These are phyloP conservation scores for Fonsecaea monophora DNA, from an alignment of 2,329 filamentous ascomycete species.

Conservation along the genomic window DNA sequence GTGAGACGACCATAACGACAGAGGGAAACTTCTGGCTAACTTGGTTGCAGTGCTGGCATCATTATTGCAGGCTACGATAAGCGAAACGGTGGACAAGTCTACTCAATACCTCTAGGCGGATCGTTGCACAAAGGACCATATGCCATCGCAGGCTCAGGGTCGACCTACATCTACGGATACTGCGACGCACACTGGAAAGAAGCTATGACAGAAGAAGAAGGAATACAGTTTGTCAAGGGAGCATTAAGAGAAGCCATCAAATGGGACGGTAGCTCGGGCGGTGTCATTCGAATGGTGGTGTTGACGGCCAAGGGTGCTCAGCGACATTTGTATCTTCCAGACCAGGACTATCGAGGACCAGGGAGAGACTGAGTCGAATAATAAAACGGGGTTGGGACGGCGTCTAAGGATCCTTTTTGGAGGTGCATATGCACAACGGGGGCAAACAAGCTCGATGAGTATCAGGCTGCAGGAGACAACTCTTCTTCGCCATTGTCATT, in stretches of 20 bases:
- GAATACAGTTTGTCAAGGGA: slow-evolving; percentile 90
- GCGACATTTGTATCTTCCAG: slow-evolving; percentile 93
- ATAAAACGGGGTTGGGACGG: slow-evolving; percentile 12
- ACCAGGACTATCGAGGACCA: slow-evolving; percentile 82
- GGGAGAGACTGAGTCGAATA: slow-evolving; percentile 55
- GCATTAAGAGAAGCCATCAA: slow-evolving; percentile 94
- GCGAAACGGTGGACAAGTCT: slow-evolving; percentile 93
- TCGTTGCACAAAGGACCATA: slow-evolving; percentile 98
- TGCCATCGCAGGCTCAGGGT: slow-evolving; percentile 93
- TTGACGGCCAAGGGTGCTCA: slow-evolving; percentile 87
- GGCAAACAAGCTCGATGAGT: slow-evolving; percentile 2
- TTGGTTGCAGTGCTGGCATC: slow-evolving; percentile 76
- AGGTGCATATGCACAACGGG: slow-evolving; percentile 32
- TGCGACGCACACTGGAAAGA: slow-evolving; percentile 96
- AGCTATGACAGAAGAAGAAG: slow-evolving; percentile 89
- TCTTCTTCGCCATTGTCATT: background rate
- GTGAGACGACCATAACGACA: slow-evolving; percentile 58
- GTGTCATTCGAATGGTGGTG: slow-evolving; percentile 97
- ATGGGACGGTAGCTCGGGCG: slow-evolving; percentile 98
- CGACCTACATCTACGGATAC: slow-evolving; percentile 99
- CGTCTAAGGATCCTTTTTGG: slow-evolving; percentile 42
- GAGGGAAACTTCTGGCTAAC: slow-evolving; percentile 19
- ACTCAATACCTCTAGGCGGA: slow-evolving; percentile 93
- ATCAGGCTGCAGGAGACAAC: background rate
- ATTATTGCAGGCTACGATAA: slow-evolving; percentile 99